Percentiles rank a stretch among this genome's conserved stretches.
phyloP scores from a whole-genome alignment of 306 rosid species.

The Trifolium dubium region DNA sequence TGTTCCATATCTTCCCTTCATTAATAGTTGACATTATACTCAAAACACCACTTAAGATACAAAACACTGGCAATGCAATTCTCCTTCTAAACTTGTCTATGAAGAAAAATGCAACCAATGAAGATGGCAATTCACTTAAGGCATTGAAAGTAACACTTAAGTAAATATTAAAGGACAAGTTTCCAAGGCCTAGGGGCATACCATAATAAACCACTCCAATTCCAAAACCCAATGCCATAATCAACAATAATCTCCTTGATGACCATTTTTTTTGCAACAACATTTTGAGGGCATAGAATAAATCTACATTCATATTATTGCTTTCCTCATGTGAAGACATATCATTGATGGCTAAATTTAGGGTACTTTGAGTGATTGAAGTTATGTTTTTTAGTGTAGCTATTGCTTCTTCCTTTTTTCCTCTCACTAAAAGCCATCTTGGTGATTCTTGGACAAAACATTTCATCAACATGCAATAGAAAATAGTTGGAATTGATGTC shows the following conservation, averaged over 20 bases:
- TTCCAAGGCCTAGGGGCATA: conserved; percentile 70
- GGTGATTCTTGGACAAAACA: conserved; percentile 61
- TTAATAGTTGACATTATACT: conserved; percentile 49
- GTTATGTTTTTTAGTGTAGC: conserved; percentile 42
- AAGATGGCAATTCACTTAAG: conserved; percentile 62
- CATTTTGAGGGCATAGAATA: conserved; percentile 45
- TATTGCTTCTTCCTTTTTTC: conserved; percentile 58
- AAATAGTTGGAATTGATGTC: conserved; percentile 57
- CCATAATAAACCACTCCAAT: conserved; percentile 67
- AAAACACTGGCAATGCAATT: conserved; percentile 38
- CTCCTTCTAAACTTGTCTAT: conserved; percentile 54
- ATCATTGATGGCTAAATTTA: conserved; percentile 39
- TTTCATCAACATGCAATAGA: conserved; percentile 44
- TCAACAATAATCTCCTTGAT: conserved; percentile 32
- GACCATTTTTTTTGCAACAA: conserved; percentile 59
- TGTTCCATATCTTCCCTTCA: conserved; percentile 29
- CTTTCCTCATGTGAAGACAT: conserved; percentile 35
- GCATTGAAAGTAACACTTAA: conserved; percentile 67
- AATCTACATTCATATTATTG: conserved; percentile 30
- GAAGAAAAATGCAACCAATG: conserved; percentile 43
- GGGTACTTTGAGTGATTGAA: conserved; percentile 5
- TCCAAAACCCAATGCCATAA: conserved; percentile 54
- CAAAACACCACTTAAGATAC: conserved; percentile 48
- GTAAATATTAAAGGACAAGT: conserved; percentile 54
- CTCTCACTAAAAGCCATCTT: conserved; percentile 64